Evolutionary conservation across 2,329 filamentous ascomycete species (phyloP), one percentile per base, ranked within the genome.

Genomic region (Scytalidium lignicola): DNA sequence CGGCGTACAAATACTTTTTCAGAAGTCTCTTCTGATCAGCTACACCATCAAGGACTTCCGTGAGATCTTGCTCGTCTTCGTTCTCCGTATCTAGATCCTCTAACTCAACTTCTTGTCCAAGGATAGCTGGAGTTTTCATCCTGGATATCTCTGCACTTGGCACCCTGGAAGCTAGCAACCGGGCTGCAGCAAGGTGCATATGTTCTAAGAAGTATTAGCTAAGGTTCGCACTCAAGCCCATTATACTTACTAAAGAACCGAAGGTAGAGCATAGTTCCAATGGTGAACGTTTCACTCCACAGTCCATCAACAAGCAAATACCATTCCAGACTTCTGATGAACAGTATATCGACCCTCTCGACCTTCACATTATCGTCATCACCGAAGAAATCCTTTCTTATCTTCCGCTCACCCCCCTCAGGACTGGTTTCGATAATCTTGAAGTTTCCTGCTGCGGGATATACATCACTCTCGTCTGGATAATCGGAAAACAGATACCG

Each of bases 311-410:
- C 78, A 49, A 88, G 76, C 50, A 88, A 71, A 64, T 92, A 84
- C 91, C 92, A 97, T 62, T 95, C 88, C 51, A 96, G 70, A 32
- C 87, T 83, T 49, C 86, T 79, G 42, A 96, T 89, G 46, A 96
- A 75, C 28, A 76, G 67, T 58, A 85, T 80, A 54, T 92, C 85
- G 51, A 86, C 80, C 41, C 75, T 68, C 7, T 82, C 75, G 9
- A 83, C 70, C 67, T 79, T 72, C 2, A 82, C 80, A 4, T 83
- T 70, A 68, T 82, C 74, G 2, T 82, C 79, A 2, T 82, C 79
- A 3, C 84, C 83, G 47, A 91, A 80, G 61, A 95, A 88, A 51
- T 86, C 82, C 5, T 78, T 71, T 62, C 78, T 82, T 48, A 95
- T 78, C n/a, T 79, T 74, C 28, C 83, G 78, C 22, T 86, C 80